phyloP scores from a whole-genome alignment of 805 yeast genomes.

The Pichia pseudocactophila region DNA sequence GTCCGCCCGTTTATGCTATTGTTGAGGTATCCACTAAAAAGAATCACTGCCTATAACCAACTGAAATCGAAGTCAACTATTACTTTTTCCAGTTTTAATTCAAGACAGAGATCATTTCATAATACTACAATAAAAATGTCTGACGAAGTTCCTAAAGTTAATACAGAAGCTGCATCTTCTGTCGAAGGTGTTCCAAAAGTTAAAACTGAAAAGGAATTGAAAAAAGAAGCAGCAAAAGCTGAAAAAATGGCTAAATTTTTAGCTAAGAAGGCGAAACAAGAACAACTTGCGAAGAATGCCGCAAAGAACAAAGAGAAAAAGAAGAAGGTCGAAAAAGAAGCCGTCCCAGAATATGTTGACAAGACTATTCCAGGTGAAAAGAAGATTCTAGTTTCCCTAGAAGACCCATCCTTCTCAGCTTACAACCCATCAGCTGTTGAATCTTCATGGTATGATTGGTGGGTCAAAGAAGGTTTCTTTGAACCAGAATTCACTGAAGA shows the following conservation, averaged over 20 bases:
- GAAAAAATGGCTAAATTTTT: slow-evolving; percentile 54
- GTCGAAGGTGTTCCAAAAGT: slow-evolving; percentile 37
- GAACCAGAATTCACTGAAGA: slow-evolving; percentile 74
- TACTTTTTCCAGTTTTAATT: neutral
- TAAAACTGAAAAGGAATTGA: slow-evolving; percentile 66
- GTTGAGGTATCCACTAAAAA: slow-evolving; percentile 11
- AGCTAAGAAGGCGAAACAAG: slow-evolving; percentile 73
- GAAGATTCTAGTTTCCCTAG: slow-evolving; percentile 77
- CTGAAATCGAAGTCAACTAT: neutral
- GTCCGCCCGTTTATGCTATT: slow-evolving; percentile 19
- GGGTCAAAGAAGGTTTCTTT: slow-evolving; percentile 82
- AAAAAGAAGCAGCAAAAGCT: slow-evolving; percentile 52
- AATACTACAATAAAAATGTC: slow-evolving; percentile 16
- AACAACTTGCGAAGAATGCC: slow-evolving; percentile 42
- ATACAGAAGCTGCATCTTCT: slow-evolving; percentile 14
- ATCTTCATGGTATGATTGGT: slow-evolving; percentile 97
- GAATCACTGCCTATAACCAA: slow-evolving; percentile 7
- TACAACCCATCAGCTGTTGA: slow-evolving; percentile 90
- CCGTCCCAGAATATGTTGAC: slow-evolving; percentile 74
- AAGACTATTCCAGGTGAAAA: slow-evolving; percentile 82
- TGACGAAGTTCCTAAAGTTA: slow-evolving; percentile 16
- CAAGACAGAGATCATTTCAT: slow-evolving; percentile 8
- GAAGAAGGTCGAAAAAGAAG: slow-evolving; percentile 61
- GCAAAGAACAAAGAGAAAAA: slow-evolving; percentile 42
- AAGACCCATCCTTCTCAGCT: slow-evolving; percentile 89